A percentile compares a stretch with the other conserved stretches of the same genome.
Conservation (phyloP, 495 filamentous ascomycete genomes). For the Penicillium psychrofluorescens region DNA sequence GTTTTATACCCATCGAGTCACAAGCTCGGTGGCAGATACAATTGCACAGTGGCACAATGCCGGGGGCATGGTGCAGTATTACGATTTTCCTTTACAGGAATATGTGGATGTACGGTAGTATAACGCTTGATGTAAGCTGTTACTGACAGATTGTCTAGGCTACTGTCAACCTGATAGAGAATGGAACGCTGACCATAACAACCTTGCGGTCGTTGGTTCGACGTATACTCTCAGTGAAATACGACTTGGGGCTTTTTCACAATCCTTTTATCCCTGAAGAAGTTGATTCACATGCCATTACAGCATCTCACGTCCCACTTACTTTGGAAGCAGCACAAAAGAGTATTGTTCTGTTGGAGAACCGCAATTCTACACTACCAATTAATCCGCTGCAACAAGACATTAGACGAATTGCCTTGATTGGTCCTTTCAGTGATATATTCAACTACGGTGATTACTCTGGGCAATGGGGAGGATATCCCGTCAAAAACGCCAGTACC, state of each 20-base stretch:
- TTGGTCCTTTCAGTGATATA: slow-evolving; percentile 35
- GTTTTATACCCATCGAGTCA: slow-evolving; percentile 3
- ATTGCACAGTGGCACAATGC: slow-evolving; percentile 7
- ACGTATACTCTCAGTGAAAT: slow-evolving; percentile 3
- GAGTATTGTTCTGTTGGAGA: slow-evolving; percentile 3
- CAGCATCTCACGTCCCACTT: slow-evolving; percentile 2
- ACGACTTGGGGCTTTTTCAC: slow-evolving; percentile 3
- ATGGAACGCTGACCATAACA: neutral
- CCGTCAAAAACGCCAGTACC: slow-evolving; percentile 25
- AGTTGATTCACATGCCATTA: neutral
- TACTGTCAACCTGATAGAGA: neutral
- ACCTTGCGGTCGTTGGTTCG: neutral
- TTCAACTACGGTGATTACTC: slow-evolving; percentile 38
- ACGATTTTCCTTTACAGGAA: slow-evolving; percentile 3
- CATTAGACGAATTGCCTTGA: neutral
- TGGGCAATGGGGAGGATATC: slow-evolving; percentile 31
- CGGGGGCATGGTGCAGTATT: slow-evolving; percentile 5
- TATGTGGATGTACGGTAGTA: slow-evolving; percentile 1
- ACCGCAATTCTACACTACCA: slow-evolving; percentile 2
- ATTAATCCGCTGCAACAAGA: neutral
- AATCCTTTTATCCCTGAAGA: slow-evolving; percentile 2
- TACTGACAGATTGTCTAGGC: neutral
- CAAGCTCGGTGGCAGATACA: slow-evolving; percentile 5
- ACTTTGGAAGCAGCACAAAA: slow-evolving; percentile 5
- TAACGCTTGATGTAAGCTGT: too few species aligned